Evolutionary conservation across 352 stramenopile species (phyloP), one percentile per base, ranked within the genome.

Genomic region (Thalassiosira mediterranea): DNA sequence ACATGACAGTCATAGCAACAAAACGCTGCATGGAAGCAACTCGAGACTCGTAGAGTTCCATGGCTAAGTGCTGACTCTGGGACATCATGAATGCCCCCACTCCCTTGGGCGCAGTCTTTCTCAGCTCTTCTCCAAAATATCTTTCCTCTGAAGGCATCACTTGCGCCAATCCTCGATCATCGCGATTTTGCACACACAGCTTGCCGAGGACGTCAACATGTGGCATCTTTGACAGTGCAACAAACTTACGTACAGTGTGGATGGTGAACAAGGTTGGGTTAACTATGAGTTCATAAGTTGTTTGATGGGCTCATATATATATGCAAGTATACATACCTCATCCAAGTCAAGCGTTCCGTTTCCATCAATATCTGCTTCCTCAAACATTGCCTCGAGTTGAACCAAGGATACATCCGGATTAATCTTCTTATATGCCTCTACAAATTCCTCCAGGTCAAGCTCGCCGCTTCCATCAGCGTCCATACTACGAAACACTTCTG

Each of bases 401-500:
- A 34, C 19, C 26, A 56, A 28, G 17, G 52, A 73, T 4, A 64
- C 28, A 54, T 31, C 32, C 1, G 54, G 42, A 21, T 66, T 44
- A 13, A 62, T 61, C 42, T 56, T 61, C 17, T 52, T 34, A 29
- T 81, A 76, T 17, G 67, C 71, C 21, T 31, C 17, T 25, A 91
- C 73, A 73, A 90, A 90, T 38, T 90, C 81, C 23, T 81, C 49
- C 28, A 83, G 32, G 8, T 31, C 62, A 44, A 91, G 31, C 13
- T 83, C n/a, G 8, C 81, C 86, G 65, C 84, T 69, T 4, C 58
- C 29, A 40, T 89, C 72, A 8, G 48, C 28, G 65, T 92, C 86
- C 17, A 92, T 75, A 19, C 70, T 49, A 48, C 76, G 60, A 47
- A 92, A 92, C 5, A 92, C 42, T 17, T 70, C 66, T 32, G 72